Base-by-base conservation (phyloP, 139 green algal genomes). In the Coccomyxa sp. region DNA sequence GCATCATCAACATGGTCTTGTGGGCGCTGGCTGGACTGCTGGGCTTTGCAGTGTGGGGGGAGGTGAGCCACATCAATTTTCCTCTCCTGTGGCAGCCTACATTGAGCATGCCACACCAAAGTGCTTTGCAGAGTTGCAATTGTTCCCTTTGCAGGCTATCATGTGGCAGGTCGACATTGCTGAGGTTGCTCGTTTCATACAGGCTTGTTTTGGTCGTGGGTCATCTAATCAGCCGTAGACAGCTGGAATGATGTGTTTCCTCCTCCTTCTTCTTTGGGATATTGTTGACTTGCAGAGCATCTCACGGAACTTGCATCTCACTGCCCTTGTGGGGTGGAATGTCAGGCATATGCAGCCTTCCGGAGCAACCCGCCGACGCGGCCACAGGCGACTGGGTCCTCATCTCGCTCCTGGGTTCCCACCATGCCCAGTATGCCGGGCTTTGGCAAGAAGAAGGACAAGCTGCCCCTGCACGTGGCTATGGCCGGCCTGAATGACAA, bases 1-100 rank as follows among this genome's bases (percentile, higher is more conserved):
- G 81, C 57, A 63, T 76, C 13, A 81, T 84, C 81, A 81, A 80
- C 58, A 23, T 84, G 81, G 81, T 31, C 15, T 51, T 84, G 11
- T 84, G 71, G 71, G 81, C 32, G 10, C 25, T 81, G 21, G 51
- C 71, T 59, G 45, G 71, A 21, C 51, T 84, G 13, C 23, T 60
- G 28, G 81, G 81, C 57, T 51, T 58, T 17, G 58, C 81, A 28
- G 67, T 71, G 63, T 71, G 63, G 63, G 63, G 63, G 18, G 63
- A 71, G 63, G 63, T 71, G 21, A 71, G 63, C 21, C 18, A 21
- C 18, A 25, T 9, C 4, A 21, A 21, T 71, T 3, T 16, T 11
- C 21, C 18, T 9, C 21, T 21, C 21, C 18, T 71, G 63, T 71
- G 63, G 21, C 63, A 25, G 18, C 63, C 63, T 71, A 71, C 63